Evolutionary conservation across 2,329 filamentous ascomycete genomes (phyloP).

Genomic region (Xylariaceae sp.): DNA sequence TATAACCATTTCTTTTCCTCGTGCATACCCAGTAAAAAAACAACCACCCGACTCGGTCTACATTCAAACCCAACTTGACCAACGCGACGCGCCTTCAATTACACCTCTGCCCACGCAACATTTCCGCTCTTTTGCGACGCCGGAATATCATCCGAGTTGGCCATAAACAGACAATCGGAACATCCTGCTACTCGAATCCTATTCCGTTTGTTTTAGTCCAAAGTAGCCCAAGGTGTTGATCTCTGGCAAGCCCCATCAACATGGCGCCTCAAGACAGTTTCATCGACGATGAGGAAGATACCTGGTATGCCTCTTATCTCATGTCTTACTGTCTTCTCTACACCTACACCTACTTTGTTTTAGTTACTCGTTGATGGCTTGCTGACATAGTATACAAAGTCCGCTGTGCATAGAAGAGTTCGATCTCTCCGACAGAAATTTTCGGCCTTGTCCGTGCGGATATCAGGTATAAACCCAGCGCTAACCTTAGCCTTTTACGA

Average conservation of each 20-base stretch:
- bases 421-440: constrained; percentile 95
- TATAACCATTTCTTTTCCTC: constrained; percentile 20
- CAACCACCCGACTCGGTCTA: constrained; percentile 26
- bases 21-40: constrained; percentile 26
- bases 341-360: neutral
- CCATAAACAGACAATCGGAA: neutral
- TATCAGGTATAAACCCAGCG: constrained; percentile 73
- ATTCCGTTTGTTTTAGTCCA: constrained; percentile 1
- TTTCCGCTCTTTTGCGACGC: neutral
- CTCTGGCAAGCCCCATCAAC: constrained; percentile 32
- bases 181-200: constrained; percentile 2
- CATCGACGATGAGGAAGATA: constrained; percentile 72
- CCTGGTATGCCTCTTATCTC: constrained; percentile 54
- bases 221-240: constrained; percentile 6
- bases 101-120: constrained; percentile 6
- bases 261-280: constrained; percentile 73
- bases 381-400: constrained; percentile 53
- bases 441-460: constrained; percentile 93
- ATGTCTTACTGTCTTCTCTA: constrained; percentile 2
- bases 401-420: constrained; percentile 99
- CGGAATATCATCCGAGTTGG: neutral
- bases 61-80: constrained; percentile 24
- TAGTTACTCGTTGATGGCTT: constrained; percentile 8
- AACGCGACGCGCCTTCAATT: constrained; percentile 21
- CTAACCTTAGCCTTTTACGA: constrained; percentile 1